phyloP scores from a whole-genome alignment of 2,329 filamentous ascomycete species.

The Tolypocladium sp. region DNA sequence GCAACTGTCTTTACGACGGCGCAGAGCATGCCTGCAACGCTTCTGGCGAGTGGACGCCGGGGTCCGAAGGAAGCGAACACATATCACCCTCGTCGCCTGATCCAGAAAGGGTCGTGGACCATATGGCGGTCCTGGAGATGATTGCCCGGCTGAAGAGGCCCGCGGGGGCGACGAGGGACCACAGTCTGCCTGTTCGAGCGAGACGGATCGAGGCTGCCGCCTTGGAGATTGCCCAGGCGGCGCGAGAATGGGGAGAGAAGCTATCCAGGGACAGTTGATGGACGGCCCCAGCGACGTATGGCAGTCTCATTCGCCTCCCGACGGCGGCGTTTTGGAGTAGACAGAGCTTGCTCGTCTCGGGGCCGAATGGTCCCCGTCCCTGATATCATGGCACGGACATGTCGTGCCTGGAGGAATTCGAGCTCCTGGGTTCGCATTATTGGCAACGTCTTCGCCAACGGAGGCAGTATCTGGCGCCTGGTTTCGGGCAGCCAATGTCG shows the following conservation, averaged over 20 bases:
- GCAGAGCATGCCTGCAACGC: conserved; percentile 3
- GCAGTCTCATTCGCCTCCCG: too few species aligned
- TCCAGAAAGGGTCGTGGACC: conserved; percentile 8
- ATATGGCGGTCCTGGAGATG: conserved; percentile 16
- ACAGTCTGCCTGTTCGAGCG: conserved; percentile 12
- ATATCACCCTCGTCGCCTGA: background rate
- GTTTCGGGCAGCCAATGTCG: background rate
- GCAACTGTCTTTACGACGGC: conserved; percentile 15
- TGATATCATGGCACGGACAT: too few species aligned
- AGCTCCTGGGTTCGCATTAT: background rate
- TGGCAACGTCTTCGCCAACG: background rate
- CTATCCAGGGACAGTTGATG: conserved; percentile 1
- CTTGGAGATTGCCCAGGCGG: conserved; percentile 14
- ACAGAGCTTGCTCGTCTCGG: background rate
- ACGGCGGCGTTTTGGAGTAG: background rate
- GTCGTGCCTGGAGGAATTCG: too few species aligned
- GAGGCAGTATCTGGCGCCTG: background rate
- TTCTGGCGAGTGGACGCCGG: background rate
- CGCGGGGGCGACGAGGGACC: conserved; percentile 7
- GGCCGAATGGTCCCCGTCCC: too few species aligned
- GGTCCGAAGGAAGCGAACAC: background rate
- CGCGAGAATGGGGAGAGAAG: conserved; percentile 14
- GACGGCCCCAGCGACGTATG: too few species aligned
- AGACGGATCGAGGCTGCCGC: conserved; percentile 15
- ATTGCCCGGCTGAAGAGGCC: conserved; percentile 13